These are phyloP conservation scores for Leccinum subgranulosum DNA, from an alignment of 768 basidiomycete genomes.

Conservation along the genomic window DNA sequence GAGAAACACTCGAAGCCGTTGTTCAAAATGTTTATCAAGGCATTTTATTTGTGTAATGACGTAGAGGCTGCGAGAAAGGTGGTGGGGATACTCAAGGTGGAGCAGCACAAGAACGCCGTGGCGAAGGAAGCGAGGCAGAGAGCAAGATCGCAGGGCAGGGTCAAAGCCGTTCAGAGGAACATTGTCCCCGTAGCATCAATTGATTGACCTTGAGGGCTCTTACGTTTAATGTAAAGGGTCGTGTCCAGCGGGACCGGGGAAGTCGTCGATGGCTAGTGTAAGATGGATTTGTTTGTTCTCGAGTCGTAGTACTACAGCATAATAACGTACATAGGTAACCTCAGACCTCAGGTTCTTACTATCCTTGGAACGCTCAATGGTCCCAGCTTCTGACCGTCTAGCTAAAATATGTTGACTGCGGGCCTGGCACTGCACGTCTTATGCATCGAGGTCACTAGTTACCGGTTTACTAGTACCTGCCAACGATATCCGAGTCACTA, in stretches of 20 bases:
- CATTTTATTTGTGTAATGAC: conserved; percentile 57
- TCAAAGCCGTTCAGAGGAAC: conserved; percentile 8
- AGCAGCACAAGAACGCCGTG: conserved; percentile 15
- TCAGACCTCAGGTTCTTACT: background rate
- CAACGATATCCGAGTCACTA: background rate
- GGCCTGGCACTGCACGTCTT: no score
- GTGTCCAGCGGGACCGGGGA: background rate
- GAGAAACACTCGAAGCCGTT: conserved; percentile 61
- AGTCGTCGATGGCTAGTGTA: background rate
- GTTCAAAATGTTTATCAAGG: conserved; percentile 71
- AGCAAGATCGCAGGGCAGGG: conserved; percentile 21
- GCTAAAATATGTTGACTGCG: no score
- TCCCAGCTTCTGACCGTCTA: no score
- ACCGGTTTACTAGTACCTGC: no score
- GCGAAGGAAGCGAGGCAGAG: conserved; percentile 15
- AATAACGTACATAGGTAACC: background rate
- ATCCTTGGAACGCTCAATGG: background rate
- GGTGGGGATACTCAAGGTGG: conserved; percentile 52
- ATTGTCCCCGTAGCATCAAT: background rate
- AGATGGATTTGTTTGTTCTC: background rate
- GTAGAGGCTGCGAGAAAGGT: conserved; percentile 48
- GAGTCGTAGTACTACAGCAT: background rate
- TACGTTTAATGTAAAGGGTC: background rate
- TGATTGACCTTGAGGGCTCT: conserved; percentile 4
- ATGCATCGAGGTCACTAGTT: no score